These are phyloP conservation scores for Talaromyces sp. DNA, from an alignment of 2,329 filamentous ascomycete genomes.

Conservation along the genomic window DNA sequence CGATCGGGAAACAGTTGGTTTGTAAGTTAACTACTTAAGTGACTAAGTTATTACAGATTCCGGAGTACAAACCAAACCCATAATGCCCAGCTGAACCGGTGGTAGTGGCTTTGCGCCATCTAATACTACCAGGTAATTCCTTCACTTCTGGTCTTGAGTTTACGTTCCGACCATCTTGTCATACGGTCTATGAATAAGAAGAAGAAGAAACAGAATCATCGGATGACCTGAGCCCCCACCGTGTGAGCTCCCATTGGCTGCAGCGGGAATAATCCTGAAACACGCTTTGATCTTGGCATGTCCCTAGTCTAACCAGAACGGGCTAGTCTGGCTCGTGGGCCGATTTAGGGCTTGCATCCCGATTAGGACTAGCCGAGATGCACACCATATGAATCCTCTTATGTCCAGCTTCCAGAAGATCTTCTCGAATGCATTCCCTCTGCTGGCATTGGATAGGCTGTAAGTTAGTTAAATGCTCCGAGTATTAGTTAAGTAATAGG, in stretches of 20 bases:
- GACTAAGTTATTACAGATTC: no score
- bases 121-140: background rate
- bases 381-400: background rate
- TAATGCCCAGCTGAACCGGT: conserved; percentile 1
- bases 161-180: no score
- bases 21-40: no score
- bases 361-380: background rate
- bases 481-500: no score
- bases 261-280: conserved; percentile 2
- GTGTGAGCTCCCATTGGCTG: background rate
- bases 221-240: background rate
- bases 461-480: conserved; percentile 2
- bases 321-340: background rate
- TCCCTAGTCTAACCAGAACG: background rate
- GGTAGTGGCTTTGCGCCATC: background rate
- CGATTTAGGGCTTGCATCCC: conserved; percentile 1
- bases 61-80: background rate
- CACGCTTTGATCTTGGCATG: background rate
- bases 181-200: background rate
- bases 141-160: background rate
- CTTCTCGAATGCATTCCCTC: background rate
- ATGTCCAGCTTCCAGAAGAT: no score
- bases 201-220: background rate
- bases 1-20: background rate
- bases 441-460: background rate